Percentiles rank a stretch among this genome's conserved stretches.
Conservation (phyloP, 345 rosid species). For the Physaria fendleri region DNA sequence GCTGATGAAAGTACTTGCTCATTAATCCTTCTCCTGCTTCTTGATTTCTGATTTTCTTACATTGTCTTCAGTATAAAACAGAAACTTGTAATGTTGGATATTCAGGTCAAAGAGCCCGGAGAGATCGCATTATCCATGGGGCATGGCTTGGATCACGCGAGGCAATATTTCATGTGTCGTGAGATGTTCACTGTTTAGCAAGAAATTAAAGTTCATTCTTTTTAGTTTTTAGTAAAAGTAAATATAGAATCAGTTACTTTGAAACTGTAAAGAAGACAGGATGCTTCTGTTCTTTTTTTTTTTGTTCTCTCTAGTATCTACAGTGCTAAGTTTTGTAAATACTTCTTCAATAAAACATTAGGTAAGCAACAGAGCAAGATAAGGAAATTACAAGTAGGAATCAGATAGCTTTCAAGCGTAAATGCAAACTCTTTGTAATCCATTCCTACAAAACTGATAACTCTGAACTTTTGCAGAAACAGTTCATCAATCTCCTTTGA, state of each 20-base stretch:
- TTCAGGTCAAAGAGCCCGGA: constrained; percentile 24
- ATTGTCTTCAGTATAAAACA: background rate
- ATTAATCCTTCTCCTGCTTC: constrained; percentile 13
- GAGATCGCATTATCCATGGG: constrained; percentile 24
- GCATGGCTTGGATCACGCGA: constrained; percentile 74
- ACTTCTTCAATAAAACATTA: background rate
- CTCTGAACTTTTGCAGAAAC: background rate
- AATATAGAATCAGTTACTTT: background rate
- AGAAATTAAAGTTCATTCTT: background rate
- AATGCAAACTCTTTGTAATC: background rate
- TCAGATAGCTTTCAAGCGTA: background rate
- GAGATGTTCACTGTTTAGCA: constrained; percentile 9
- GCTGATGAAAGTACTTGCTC: constrained; percentile 35
- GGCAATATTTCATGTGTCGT: constrained; percentile 43
- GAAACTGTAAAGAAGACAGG: no score
- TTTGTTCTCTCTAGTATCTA: background rate
- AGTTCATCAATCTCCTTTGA: background rate
- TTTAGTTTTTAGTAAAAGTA: background rate
- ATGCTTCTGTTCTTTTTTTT: no score
- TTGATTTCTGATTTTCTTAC: background rate
- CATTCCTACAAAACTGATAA: background rate
- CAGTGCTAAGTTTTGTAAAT: background rate
- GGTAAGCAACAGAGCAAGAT: background rate
- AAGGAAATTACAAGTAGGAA: background rate
- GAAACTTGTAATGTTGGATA: constrained; percentile 12